Evolutionary conservation across 495 filamentous ascomycete species (phyloP).

Genomic region (Penicillium cataractarum): DNA sequence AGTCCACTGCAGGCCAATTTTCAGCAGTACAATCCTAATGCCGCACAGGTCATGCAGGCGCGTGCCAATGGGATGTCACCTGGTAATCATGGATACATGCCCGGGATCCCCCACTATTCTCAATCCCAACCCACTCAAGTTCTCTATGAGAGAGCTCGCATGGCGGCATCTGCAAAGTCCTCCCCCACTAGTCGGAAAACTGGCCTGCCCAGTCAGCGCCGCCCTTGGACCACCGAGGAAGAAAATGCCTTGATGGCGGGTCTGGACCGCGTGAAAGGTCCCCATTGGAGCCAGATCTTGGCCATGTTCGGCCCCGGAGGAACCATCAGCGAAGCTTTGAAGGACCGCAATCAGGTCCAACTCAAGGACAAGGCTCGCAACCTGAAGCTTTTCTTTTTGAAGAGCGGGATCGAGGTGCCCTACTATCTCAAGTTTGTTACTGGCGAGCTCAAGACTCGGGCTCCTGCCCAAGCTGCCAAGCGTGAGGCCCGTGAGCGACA

Average conservation of each 20-base stretch:
- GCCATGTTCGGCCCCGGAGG: constrained; percentile 85
- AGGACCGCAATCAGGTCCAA: constrained; percentile 93
- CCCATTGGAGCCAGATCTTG: constrained; percentile 95
- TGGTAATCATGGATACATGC: constrained; percentile 49
- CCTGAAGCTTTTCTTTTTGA: constrained; percentile 92
- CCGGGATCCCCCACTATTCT: constrained; percentile 60
- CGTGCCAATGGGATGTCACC: constrained; percentile 40
- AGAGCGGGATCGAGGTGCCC: constrained; percentile 90
- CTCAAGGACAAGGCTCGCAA: constrained; percentile 96
- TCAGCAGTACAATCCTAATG: constrained; percentile 51
- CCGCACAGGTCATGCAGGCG: constrained; percentile 38
- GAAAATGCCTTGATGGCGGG: constrained; percentile 92
- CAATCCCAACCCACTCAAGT: constrained; percentile 79
- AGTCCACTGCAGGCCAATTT: constrained; percentile 47
- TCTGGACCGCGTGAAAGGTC: constrained; percentile 86
- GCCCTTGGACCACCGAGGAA: constrained; percentile 89
- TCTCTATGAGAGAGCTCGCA: constrained; percentile 79
- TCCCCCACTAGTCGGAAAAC: constrained; percentile 73
- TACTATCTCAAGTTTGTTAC: constrained; percentile 90
- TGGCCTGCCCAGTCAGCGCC: constrained; percentile 78
- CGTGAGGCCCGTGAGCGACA: constrained; percentile 77
- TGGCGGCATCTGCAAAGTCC: constrained; percentile 78
- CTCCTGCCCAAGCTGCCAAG: constrained; percentile 77
- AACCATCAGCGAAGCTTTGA: constrained; percentile 80
- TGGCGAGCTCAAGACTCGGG: constrained; percentile 91